These are phyloP conservation scores for Westerdykella sp. DNA, from an alignment of 2,329 filamentous ascomycete species.

Conservation along the genomic window DNA sequence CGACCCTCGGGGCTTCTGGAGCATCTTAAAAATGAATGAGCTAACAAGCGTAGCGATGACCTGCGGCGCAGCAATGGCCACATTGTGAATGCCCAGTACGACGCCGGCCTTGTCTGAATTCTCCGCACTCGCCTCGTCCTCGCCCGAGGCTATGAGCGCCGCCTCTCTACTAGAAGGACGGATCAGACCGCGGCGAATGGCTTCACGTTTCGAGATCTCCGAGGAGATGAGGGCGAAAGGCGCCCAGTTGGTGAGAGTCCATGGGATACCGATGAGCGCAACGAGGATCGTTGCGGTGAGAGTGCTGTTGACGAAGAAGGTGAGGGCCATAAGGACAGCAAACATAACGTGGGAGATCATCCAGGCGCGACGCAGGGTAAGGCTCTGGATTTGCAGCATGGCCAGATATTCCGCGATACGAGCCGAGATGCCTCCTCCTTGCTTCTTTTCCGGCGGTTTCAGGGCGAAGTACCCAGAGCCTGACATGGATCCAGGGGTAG, in stretches of 20 bases:
- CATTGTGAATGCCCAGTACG: constrained; percentile 91
- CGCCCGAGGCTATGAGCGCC: constrained; percentile 37
- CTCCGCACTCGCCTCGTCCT: constrained; percentile 51
- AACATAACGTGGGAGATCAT: constrained; percentile 80
- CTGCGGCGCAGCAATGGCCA: constrained; percentile 85
- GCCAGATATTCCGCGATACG: constrained; percentile 43
- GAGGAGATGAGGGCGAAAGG: constrained; percentile 92
- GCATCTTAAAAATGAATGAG: constrained; percentile 72
- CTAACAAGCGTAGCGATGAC: constrained; percentile 83
- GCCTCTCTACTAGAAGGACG: constrained; percentile 35
- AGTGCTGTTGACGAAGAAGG: constrained; percentile 69
- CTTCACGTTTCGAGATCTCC: constrained; percentile 79
- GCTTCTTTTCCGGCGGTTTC: constrained; percentile 8
- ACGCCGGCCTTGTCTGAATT: constrained; percentile 75
- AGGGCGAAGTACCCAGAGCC: constrained; percentile 32
- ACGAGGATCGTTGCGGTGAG: constrained; percentile 69
- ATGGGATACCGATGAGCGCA: constrained; percentile 78
- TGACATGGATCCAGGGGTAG: constrained; percentile 16
- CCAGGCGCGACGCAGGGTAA: constrained; percentile 87
- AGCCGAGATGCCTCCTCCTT: constrained; percentile 18
- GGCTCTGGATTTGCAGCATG: constrained; percentile 66
- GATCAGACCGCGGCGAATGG: constrained; percentile 51
- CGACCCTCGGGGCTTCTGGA: constrained; percentile 80
- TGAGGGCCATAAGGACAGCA: constrained; percentile 71
- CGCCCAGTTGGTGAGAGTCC: constrained; percentile 90